Evolutionary conservation across 768 basidiomycete genomes (phyloP), one percentile per base, ranked within the genome.

Genomic region (Amyloporia xantha): DNA sequence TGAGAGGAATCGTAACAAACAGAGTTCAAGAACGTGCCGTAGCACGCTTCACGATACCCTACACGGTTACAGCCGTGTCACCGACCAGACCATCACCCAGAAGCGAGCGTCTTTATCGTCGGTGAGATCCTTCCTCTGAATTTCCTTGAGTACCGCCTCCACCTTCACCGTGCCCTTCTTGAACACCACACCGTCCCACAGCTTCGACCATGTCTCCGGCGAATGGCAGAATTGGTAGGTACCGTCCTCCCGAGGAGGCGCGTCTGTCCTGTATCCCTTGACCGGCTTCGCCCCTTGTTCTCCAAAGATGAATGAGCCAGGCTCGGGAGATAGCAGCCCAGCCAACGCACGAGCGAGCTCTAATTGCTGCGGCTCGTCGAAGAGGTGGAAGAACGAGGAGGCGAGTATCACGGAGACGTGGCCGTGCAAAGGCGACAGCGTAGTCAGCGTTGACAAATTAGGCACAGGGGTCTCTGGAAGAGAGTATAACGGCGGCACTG

Each of bases 361-460:
- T 5, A 61, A 48, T 52, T 78, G 76, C 28, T 62, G 45, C 15
- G 53, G 63, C 50, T 71, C 65, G 47, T 57, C 51, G 59, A 81
- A 81, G 25, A 79, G 58, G 59, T 71, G 66, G 57, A 83, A 81
- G 59, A 82, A 65, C 5, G 72, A 62, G 11, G 71, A 66, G 1
- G 73, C 71, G 55, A 78, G 73, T 17, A 82, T 76, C 4, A 63
- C 73, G 10, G 76, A 70, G 33, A 78, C 61, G 20, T 66, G 71
- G 2, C 76, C 74, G 41, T 57, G 70, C 7, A 79, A 64, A 5
- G 71, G 70, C 17, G 65, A 76, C 28, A 82, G 62, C 1, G 71
- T 68, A 3, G 47, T 65, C 24, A 78, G 49, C 1, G 61, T 52
- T 3, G 53, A 26, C 41, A 75, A 54, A 40, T 59, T 57, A 0